phyloP scores from a whole-genome alignment of 805 yeast species.

The Wickerhamomyces queroliae region DNA sequence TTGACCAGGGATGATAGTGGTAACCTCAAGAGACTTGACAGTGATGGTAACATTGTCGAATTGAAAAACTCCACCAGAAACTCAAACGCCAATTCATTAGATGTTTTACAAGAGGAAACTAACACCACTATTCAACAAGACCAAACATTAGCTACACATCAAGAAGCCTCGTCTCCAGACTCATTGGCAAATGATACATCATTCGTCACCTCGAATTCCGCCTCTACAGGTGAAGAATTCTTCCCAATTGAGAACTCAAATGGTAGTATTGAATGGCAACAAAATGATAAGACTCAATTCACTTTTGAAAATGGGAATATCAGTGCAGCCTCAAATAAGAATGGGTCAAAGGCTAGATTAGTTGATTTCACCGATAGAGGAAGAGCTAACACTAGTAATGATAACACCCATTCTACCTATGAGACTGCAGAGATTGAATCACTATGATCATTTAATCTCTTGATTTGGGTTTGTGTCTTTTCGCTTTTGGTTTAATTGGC shows the following conservation, averaged over 20 bases:
- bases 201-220: slow-evolving; percentile 13
- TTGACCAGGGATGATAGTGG: slow-evolving; percentile 23
- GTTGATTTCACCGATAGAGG: slow-evolving; percentile 29
- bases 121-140: slow-evolving; percentile 1
- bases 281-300: slow-evolving; percentile 15
- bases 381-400: slow-evolving; percentile 27
- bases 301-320: slow-evolving; percentile 22
- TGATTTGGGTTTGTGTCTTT: background rate
- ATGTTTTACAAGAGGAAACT: slow-evolving; percentile 18
- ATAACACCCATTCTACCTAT: slow-evolving; percentile 18
- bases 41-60: slow-evolving; percentile 24
- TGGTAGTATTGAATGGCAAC: slow-evolving; percentile 19
- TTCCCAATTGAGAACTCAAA: slow-evolving; percentile 14
- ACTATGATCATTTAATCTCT: slow-evolving; percentile 1
- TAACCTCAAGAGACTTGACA: slow-evolving; percentile 20
- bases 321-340: slow-evolving; percentile 11
- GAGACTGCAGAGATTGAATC: slow-evolving; percentile 27
- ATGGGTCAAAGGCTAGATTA: slow-evolving; percentile 26
- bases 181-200: slow-evolving; percentile 12
- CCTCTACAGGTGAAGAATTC: slow-evolving; percentile 18
- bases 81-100: slow-evolving; percentile 16
- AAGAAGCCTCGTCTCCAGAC: background rate
- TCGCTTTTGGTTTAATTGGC: background rate
- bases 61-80: slow-evolving; percentile 5
- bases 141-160: background rate